Conservation (phyloP, 768 basidiomycete species). For the Suillus fuscotomentosus region DNA sequence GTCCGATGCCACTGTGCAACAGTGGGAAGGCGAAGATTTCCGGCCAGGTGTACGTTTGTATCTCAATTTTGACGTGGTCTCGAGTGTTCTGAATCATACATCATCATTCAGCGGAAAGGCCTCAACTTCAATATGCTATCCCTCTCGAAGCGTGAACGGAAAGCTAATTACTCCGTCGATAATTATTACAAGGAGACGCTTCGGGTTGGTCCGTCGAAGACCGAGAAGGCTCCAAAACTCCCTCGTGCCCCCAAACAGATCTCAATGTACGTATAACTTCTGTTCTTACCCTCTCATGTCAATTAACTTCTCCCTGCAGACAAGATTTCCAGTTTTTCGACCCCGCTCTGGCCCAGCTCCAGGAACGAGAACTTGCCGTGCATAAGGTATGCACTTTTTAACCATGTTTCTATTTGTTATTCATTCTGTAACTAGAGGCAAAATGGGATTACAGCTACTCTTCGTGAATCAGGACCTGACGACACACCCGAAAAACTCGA, state of each 20-base stretch:
- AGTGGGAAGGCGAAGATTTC: slow-evolving; percentile 97
- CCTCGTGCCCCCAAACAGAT: slow-evolving; percentile 89
- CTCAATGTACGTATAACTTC: slow-evolving; percentile 53
- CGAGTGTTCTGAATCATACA: slow-evolving; percentile 2
- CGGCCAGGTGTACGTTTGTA: slow-evolving; percentile 55
- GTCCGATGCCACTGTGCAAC: slow-evolving; percentile 85
- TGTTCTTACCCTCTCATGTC: neutral
- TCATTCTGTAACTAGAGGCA: slow-evolving; percentile 39
- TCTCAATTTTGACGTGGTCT: neutral
- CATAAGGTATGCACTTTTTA: slow-evolving; percentile 54
- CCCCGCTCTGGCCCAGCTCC: slow-evolving; percentile 70
- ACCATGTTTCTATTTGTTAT: too few relatives aligned
- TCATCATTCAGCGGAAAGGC: slow-evolving; percentile 51
- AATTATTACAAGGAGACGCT: slow-evolving; percentile 93
- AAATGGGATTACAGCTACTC: slow-evolving; percentile 63
- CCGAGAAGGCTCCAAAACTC: slow-evolving; percentile 78
- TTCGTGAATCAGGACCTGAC: slow-evolving; percentile 67
- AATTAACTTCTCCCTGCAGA: slow-evolving; percentile 34
- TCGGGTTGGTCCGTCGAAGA: slow-evolving; percentile 74
- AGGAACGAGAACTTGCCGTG: slow-evolving; percentile 83
- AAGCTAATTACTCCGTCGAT: slow-evolving; percentile 92
- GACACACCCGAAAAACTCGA: slow-evolving; percentile 86
- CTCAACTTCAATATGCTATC: slow-evolving; percentile 79
- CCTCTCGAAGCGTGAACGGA: slow-evolving; percentile 90
- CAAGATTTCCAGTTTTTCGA: slow-evolving; percentile 99